Conservation (phyloP, 2,329 filamentous ascomycete species). For the Talaromyces sp. region DNA sequence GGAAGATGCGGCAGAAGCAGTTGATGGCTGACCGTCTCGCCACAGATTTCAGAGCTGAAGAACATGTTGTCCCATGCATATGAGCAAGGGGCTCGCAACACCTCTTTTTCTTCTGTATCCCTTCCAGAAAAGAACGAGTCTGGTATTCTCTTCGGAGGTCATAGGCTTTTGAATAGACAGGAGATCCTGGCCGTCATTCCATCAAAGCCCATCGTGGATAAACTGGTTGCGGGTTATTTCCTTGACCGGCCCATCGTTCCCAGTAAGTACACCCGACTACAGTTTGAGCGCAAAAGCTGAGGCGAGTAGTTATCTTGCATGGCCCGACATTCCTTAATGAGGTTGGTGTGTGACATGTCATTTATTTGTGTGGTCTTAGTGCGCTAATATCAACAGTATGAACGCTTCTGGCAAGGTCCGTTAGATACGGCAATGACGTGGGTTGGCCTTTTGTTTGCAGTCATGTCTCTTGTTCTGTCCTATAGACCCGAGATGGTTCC, state of each 20-base stretch:
- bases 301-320: slow-evolving; percentile 1
- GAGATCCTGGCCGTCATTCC: slow-evolving; percentile 8
- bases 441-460: slow-evolving; percentile 5
- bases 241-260: slow-evolving; percentile 5
- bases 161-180: neutral
- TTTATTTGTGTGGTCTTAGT: neutral
- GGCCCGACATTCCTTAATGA: slow-evolving; percentile 5
- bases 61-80: neutral
- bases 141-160: neutral
- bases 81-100: neutral
- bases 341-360: neutral
- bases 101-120: neutral
- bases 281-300: neutral
- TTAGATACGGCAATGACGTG: neutral
- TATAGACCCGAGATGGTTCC: slow-evolving; percentile 3
- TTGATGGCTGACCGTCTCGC: neutral
- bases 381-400: slow-evolving; percentile 2
- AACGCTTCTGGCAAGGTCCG: slow-evolving; percentile 8
- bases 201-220: slow-evolving; percentile 3
- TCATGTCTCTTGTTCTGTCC: slow-evolving; percentile 4
- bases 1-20: neutral
- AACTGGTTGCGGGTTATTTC: slow-evolving; percentile 5
- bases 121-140: neutral
- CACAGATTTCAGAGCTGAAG: neutral
- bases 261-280: neutral